Evolutionary conservation across 2,329 filamentous ascomycete genomes (phyloP).

Genomic region (Phoma sp.): DNA sequence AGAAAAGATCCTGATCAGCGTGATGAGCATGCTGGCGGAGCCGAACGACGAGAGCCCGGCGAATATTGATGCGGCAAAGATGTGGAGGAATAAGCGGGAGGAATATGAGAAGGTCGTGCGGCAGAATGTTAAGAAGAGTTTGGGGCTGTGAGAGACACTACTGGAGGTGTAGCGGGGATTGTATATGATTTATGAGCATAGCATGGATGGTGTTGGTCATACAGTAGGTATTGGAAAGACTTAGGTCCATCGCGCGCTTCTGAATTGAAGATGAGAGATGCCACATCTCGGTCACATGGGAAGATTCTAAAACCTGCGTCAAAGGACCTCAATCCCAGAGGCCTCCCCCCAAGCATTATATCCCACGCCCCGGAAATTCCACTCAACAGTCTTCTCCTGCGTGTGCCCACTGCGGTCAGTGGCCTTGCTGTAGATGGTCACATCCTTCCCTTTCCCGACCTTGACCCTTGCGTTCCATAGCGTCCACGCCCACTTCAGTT

Average conservation of each 20-base stretch:
- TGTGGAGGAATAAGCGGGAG: constrained; percentile 80
- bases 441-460: constrained; percentile 50
- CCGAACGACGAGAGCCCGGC: constrained; percentile 96
- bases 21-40: constrained; percentile 88
- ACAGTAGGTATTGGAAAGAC: neutral
- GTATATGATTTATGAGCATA: constrained; percentile 14
- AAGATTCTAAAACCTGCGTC: constrained; percentile 6
- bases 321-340: constrained; percentile 55
- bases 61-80: constrained; percentile 88
- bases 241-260: neutral
- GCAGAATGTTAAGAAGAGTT: constrained; percentile 53
- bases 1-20: constrained; percentile 89
- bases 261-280: no score
- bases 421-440: constrained; percentile 60
- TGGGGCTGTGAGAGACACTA: constrained; percentile 40
- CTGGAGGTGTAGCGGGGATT: neutral
- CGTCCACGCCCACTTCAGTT: constrained; percentile 62
- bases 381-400: constrained; percentile 57
- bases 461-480: constrained; percentile 59
- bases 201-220: constrained; percentile 18
- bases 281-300: no score
- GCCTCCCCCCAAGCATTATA: constrained; percentile 67
- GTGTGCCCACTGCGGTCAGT: constrained; percentile 60
- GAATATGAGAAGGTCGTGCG: constrained; percentile 82
- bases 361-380: constrained; percentile 65